Base-by-base conservation (phyloP, 345 rosid genomes). In the Syzygium aqueum region DNA sequence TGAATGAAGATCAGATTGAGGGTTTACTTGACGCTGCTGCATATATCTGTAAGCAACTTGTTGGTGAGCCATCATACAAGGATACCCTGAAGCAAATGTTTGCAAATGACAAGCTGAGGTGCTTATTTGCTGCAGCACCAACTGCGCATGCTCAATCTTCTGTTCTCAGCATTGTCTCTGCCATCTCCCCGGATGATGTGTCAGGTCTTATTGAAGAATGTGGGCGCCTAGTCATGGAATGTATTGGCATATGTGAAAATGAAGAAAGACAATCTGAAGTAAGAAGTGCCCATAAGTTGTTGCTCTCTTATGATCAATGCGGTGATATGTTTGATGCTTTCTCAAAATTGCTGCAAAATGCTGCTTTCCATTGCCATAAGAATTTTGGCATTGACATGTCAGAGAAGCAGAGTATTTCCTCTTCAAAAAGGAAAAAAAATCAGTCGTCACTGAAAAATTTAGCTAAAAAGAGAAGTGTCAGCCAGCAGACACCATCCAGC, bases 201-300 rank as follows among this genome's bases (percentile, higher is more conserved):
- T 89, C 91, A 85, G 93, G 84, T 11, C 90, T 95, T 89, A 91
- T 94, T 86, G 94, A 94, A 89, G 91, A 95, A 90, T 95, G 98
- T 88, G 94, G 94, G 93, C 33, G 22, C 51, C 50, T 94, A 84
- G 90, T 94, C 85, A 89, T 87, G 25, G 91, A 92, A 77, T 95
- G 99, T 87, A 87, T 91, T 89, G 96, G 93, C 85, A 90, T 94
- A 88, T 89, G 92, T 22, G 89, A 90, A 67, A 91, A 95, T 91
- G 88, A 88, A 77, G 95, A 94, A 87, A 86, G 91, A 89, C 98
- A 96, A 91, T 91, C 89, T 33, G 94, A 96, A 93, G 91, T 96
- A 87, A 94, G 95, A 88, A 93, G 96, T 89, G 95, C 97, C 65
- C 97, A 94, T 91, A 96, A 92, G 91, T 90, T 97, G 85, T 90